Evolutionary conservation across 768 basidiomycete genomes (phyloP), one percentile per base, ranked within the genome.

Genomic region (Calocybe indica): DNA sequence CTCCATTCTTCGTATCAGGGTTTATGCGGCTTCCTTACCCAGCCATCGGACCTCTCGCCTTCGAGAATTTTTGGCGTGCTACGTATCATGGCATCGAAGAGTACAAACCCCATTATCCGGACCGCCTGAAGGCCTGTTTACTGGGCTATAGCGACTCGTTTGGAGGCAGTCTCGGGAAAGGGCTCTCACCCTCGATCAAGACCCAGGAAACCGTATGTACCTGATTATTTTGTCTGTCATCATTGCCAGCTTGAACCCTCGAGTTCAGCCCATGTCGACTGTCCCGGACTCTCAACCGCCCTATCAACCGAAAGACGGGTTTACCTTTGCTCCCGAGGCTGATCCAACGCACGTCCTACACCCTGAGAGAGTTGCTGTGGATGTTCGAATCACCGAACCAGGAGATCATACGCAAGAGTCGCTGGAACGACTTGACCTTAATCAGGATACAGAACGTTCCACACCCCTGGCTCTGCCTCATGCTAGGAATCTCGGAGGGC

Each of bases 61-160:
- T 85, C 50, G 68, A 71, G 52, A 62, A 59, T 2, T 85, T 79
- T 57, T 85, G 83, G 83, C 68, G 68, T n/a, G 61, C 62, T 35
- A 78, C 77, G 3, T 83, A 79, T 55, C 72, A 78, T 32, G 62
- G 62, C n/a, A 64, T 57, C 33, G 59, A 60, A 28, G 63, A 72
- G 31, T 68, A 74, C 29, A 59, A 57, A 42, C 36, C 53, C 0
- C 48, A 56, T 12, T 74, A 76, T 48, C 78, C 82, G 43, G 63
- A 62, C 8, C 74, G 71, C 37, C 60, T 84, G 35, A 63, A 64
- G 46, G 62, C 61, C 7, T 75, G 72, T 45, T 60, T 84, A 15
- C 59, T 65, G 47, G 74, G 70, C 22, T 74, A 74, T 51, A 65
- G 66, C 42, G 72, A 73, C 42, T 70, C 71, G 10, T 76, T 66